phyloP scores from a whole-genome alignment of 73 alveolate genomes.

The Loxodes magnus region DNA sequence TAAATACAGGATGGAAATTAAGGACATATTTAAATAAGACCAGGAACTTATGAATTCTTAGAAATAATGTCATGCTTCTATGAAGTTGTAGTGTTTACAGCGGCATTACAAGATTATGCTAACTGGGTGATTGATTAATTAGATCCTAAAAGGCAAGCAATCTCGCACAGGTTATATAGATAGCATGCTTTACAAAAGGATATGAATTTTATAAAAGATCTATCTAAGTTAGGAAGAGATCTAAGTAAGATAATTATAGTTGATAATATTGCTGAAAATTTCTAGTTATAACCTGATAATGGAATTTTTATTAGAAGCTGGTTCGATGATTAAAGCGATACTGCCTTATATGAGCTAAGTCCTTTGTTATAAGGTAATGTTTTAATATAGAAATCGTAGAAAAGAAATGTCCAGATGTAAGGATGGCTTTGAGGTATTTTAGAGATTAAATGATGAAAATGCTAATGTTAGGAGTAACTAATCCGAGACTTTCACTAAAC shows the following conservation, averaged over 20 bases:
- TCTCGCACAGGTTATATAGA: conserved; percentile 75
- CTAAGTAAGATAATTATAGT: conserved; percentile 64
- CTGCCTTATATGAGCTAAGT: conserved; percentile 60
- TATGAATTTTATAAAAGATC: conserved; percentile 16
- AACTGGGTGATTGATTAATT: conserved; percentile 83
- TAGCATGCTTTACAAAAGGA: conserved; percentile 66
- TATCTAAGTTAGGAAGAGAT: conserved; percentile 65
- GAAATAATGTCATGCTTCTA: conserved; percentile 62
- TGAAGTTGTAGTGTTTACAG: conserved; percentile 92
- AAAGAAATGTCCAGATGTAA: conserved; percentile 58
- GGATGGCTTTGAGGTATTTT: conserved; percentile 67
- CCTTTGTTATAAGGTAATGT: too few species aligned
- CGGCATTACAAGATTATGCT: conserved; percentile 94
- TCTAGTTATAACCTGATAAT: conserved; percentile 80
- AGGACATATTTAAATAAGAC: conserved; percentile 71
- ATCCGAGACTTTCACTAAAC: too few species aligned
- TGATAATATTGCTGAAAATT: conserved; percentile 86
- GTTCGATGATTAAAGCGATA: conserved; percentile 78
- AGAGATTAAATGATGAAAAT: conserved; percentile 78
- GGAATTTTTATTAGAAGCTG: conserved; percentile 89
- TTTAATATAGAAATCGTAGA: conserved; percentile 63
- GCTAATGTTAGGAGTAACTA: too few species aligned
- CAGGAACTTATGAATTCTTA: conserved; percentile 82
- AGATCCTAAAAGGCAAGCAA: conserved; percentile 66
- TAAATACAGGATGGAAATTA: conserved; percentile 19